Conservation (phyloP, 768 basidiomycete species). For the Leucogyrophana mollusca region DNA sequence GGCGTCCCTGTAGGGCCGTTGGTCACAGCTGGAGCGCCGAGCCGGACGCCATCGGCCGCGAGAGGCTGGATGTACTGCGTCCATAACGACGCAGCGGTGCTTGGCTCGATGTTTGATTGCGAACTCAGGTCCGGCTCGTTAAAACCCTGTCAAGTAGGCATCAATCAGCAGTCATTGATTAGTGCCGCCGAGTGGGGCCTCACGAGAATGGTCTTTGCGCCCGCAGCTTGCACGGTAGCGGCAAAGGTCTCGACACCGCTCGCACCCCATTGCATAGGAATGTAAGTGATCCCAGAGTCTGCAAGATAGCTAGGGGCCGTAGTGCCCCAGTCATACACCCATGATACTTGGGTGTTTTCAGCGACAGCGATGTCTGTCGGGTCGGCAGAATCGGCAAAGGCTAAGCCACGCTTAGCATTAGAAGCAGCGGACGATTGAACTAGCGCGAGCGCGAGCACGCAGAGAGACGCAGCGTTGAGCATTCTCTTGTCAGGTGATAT, state of each 20-base stretch:
- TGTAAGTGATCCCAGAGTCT: constrained; percentile 38
- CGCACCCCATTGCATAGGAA: constrained; percentile 56
- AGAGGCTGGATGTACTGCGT: constrained; percentile 37
- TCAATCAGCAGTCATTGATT: constrained; percentile 20
- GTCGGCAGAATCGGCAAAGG: constrained; percentile 6
- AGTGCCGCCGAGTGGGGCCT: background rate
- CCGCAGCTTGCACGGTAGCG: constrained; percentile 31
- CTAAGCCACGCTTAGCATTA: constrained; percentile 6
- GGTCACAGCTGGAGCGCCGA: constrained; percentile 37
- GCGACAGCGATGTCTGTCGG: constrained; percentile 7
- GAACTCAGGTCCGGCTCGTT: constrained; percentile 37
- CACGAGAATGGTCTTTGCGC: constrained; percentile 8
- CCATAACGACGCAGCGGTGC: constrained; percentile 39
- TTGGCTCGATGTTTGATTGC: constrained; percentile 45
- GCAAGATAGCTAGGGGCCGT: constrained; percentile 42
- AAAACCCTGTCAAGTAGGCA: constrained; percentile 25
- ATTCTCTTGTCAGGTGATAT: background rate
- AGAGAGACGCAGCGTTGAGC: background rate
- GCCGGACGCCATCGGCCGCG: constrained; percentile 24
- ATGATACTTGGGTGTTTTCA: constrained; percentile 6
- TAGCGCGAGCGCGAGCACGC: constrained; percentile 2
- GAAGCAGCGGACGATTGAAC: constrained; percentile 1
- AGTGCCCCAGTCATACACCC: constrained; percentile 26
- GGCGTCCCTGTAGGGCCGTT: constrained; percentile 27
- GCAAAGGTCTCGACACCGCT: constrained; percentile 37